Evolutionary conservation across 2,329 filamentous ascomycete species (phyloP), one percentile per base, ranked within the genome.

Genomic region (Cladorrhinum sp.): DNA sequence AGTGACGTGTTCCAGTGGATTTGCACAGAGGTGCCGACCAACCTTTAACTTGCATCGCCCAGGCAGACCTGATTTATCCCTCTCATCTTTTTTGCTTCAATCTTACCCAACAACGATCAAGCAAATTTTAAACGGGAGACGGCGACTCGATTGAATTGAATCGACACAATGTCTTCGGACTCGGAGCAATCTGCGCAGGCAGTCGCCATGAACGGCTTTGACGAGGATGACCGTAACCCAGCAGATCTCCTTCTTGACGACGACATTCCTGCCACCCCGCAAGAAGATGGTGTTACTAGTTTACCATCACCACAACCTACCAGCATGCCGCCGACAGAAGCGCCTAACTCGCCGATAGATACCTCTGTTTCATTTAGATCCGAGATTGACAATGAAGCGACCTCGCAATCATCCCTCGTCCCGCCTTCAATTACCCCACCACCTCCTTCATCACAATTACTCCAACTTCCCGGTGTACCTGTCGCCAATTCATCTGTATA

Each of bases 281-380:
- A 66, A 18, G 64, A 66, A 18, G 64, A 65, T 54, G 63, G 69
- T 29, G 68, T 68, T 8, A 64, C 66, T 6, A 54, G 69, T 22
- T 60, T 68, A 16, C 66, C 71, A 24, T 74, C 75, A 8, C 84
- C 82, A 16, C 82, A 85, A 62, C 75, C 78, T 36, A 83, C 78
- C 36, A 83, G 82, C 20, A 74, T 86, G n/a, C 80, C 81, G 10
- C 83, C 82, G 1, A 86, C 83, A n/a, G 81, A 85, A 67, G 76
- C 75, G 6, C 79, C 82, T 2, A 76, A 75, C 20, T 85, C 83
- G 12, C 82, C 83, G 25, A 73, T 79, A 64, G 80, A 83, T 52
- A 75, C 77, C 5, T 71, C 72, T 51, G 69, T 75, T 51, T 82
- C 80, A 0, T 83, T 84, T 70, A 79, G 76, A 66, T 79, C 78